Evolutionary conservation across 108 stramenopile species (phyloP).

Genomic region (Skeletonema grethae): DNA sequence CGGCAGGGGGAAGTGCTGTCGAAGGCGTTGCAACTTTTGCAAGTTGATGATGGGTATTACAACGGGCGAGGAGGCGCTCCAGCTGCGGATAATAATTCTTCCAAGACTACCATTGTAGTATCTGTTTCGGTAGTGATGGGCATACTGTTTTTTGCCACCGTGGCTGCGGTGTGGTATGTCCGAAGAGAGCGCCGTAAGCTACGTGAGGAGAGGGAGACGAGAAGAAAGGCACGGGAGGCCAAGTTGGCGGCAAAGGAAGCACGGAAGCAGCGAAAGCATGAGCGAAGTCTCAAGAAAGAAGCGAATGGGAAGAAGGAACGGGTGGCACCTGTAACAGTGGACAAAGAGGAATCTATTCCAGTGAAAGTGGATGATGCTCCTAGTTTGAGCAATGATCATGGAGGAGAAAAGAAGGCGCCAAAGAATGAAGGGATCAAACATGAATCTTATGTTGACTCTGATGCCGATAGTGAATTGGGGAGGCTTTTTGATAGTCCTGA

Average conservation of each 20-base stretch:
- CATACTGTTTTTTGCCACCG: neutral
- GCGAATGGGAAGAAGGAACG: neutral
- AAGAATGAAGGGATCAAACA: neutral
- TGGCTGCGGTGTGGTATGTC: conserved; percentile 1
- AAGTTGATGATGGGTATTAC: neutral
- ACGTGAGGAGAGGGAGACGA: neutral
- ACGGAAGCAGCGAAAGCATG: neutral
- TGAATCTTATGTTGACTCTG: neutral
- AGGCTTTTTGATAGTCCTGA: neutral
- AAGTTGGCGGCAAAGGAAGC: neutral
- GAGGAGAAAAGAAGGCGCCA: neutral
- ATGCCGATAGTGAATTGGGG: neutral
- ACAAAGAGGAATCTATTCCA: neutral
- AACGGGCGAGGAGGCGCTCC: neutral
- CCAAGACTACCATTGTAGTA: neutral
- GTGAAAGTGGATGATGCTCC: neutral
- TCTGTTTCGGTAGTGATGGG: neutral
- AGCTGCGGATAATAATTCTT: neutral
- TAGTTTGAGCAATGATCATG: neutral
- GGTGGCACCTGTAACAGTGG: neutral
- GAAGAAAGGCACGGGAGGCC: neutral
- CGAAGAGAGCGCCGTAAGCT: conserved; percentile 1
- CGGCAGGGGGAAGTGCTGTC: neutral
- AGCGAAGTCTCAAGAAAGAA: neutral
- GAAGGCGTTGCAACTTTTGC: conserved; percentile 1